Percentiles rank a stretch among this genome's conserved stretches.
phyloP scores from a whole-genome alignment of 1,139 yeast species.

The Keqinozyma sinolaborantium region DNA sequence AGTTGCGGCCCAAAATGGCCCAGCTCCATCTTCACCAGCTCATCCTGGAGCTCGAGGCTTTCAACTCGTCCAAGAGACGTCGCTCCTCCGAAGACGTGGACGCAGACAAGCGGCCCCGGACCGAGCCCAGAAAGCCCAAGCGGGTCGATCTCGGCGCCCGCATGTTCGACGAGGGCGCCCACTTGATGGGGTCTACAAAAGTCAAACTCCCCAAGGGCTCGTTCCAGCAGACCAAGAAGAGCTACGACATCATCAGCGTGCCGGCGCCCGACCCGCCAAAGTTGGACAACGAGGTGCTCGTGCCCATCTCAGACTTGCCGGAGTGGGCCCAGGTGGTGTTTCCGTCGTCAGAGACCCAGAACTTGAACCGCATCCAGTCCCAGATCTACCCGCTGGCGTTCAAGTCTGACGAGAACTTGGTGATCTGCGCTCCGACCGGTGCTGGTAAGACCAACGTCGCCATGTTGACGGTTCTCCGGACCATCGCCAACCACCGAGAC shows the following conservation, averaged over 20 bases:
- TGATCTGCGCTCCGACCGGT: conserved; percentile 98
- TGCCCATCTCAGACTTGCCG: conserved; percentile 65
- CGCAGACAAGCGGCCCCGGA: conserved; percentile 9
- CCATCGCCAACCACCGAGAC: conserved; percentile 59
- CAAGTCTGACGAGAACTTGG: conserved; percentile 61
- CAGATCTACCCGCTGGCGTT: conserved; percentile 78
- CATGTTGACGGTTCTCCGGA: conserved; percentile 71
- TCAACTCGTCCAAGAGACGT: conserved; percentile 11
- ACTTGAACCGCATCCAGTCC: conserved; percentile 82
- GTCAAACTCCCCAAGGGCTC: conserved; percentile 82
- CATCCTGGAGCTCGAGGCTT: conserved; percentile 21
- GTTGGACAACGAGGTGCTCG: conserved; percentile 43
- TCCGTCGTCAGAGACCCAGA: conserved; percentile 59
- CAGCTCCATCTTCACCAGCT: conserved; percentile 19
- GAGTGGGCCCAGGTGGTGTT: conserved; percentile 80
- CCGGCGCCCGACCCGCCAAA: conserved; percentile 65
- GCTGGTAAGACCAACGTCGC: conserved; percentile 99
- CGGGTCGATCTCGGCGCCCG: conserved; percentile 62
- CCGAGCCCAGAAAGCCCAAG: conserved; percentile 39
- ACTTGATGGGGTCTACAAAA: conserved; percentile 61
- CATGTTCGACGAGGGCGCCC: conserved; percentile 70
- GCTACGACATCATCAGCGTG: conserved; percentile 83
- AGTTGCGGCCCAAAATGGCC: conserved; percentile 22
- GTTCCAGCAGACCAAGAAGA: conserved; percentile 64
- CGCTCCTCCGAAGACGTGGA: conserved; percentile 9